phyloP scores from a whole-genome alignment of 2,329 filamentous ascomycete genomes.

The Colletotrichum phormii region DNA sequence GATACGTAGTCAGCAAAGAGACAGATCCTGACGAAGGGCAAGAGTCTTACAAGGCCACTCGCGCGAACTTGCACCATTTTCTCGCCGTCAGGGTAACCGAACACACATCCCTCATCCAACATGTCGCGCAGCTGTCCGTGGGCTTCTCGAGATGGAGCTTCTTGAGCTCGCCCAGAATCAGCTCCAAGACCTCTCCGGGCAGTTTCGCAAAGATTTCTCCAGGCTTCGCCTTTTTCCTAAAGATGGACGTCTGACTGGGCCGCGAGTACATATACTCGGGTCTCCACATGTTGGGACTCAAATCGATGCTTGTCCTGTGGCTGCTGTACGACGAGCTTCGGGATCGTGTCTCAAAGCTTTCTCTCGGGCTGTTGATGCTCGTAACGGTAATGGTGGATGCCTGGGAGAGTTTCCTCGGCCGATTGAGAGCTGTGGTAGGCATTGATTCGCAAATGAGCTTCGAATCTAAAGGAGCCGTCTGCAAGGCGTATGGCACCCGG shows the following conservation, averaged over 20 bases:
- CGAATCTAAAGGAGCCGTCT: conserved; percentile 42
- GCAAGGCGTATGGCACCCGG: conserved; percentile 37
- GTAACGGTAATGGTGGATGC: conserved; percentile 42
- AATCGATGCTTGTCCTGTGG: conserved; percentile 53
- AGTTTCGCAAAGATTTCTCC: conserved; percentile 67
- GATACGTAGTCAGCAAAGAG: conserved; percentile 6
- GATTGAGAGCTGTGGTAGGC: conserved; percentile 45
- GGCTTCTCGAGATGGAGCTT: conserved; percentile 59
- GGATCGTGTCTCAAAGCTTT: conserved; percentile 42
- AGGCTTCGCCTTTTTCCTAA: conserved; percentile 47
- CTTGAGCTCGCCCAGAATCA: conserved; percentile 67
- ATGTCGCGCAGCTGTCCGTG: conserved; percentile 70
- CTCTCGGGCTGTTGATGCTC: conserved; percentile 44
- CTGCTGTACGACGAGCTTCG: conserved; percentile 49
- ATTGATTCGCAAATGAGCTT: conserved; percentile 36
- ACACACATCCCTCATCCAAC: conserved; percentile 72
- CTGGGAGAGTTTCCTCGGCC: conserved; percentile 50
- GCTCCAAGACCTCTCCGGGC: conserved; percentile 68
- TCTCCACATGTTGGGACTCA: conserved; percentile 44
- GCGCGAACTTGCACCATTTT: conserved; percentile 64
- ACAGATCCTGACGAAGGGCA: neutral
- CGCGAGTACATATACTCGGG: conserved; percentile 41
- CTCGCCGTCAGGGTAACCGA: conserved; percentile 61
- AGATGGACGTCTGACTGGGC: conserved; percentile 41
- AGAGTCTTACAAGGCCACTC: conserved; percentile 60